Base-by-base conservation (phyloP, 1,284 basidiomycete genomes). In the Psilocybe mexicana region DNA sequence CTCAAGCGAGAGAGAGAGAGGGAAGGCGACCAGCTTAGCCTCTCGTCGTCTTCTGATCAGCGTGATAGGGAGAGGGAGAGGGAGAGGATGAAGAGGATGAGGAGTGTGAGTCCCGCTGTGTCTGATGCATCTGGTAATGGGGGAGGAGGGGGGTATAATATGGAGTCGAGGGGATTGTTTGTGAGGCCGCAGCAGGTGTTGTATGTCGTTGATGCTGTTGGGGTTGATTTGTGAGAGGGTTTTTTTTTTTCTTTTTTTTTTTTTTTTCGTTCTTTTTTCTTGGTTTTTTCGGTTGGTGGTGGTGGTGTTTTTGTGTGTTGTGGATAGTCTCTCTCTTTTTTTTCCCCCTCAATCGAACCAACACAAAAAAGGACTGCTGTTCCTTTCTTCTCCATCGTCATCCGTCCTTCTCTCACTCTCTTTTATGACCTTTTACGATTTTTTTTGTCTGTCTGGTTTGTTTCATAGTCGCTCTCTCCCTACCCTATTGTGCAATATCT, bases 171-270 rank as follows among this genome's bases (percentile, higher is more conserved):
- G 64, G 90, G 90, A 1, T 68, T 92, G 43, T 92, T 92, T 67
- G 90, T 92, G 42, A 74, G 90, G 56, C 90, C 90, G 7, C 87
- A 90, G 72, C 89, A 92, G 69, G 90, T 92, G 54, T 74, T 92
- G 51, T 92, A 92, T 68, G 90, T 92, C 24, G 83, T 92, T 36
- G 88, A 92, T 68, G 90, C 90, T 49, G 75, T 80, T 52, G 80
- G 78, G 28, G 67, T 73, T 36, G 77, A 80, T 70, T 58, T 79
- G 52, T 80, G 66, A 74, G 14, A 12, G 6, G 7, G 35, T 6
- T 36, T 46, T 28, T 14, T 14, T 26, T 46, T 46, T 46, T 46
- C 11, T 11, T n/a, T 40, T 40, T n/a, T 6, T 40, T 40, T 5
- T 12, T n/a, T 5, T 40, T 5, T 40, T 40, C 11, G 0, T 6